Percentiles rank a stretch among this genome's conserved stretches.
Conservation (phyloP, 768 basidiomycete species). For the Mycena sanguinolenta region DNA sequence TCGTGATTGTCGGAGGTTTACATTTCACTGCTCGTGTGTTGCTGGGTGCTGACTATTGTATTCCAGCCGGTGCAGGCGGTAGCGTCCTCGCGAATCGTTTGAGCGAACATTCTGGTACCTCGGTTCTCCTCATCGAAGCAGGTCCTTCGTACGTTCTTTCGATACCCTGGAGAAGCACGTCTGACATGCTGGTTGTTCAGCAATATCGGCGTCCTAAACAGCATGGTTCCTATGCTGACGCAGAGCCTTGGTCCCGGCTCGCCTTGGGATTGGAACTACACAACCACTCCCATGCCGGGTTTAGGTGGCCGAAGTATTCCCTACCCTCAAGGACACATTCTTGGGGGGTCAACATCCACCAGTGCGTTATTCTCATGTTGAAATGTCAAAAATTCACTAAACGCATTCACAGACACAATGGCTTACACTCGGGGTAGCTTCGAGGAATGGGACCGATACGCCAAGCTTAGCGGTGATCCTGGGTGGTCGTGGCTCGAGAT, state of each 20-base stretch:
- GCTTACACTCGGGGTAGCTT: too few species aligned
- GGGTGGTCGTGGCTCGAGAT: slow-evolving; percentile 55
- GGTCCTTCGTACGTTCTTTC: slow-evolving; percentile 17
- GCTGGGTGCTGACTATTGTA: not conserved
- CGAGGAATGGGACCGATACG: too few species aligned
- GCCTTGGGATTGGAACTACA: too few species aligned
- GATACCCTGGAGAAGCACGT: not conserved
- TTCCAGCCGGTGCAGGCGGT: slow-evolving; percentile 26
- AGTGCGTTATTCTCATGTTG: slow-evolving; percentile 38
- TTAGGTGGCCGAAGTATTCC: too few species aligned
- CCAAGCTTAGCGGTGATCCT: too few species aligned
- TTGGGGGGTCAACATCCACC: slow-evolving; percentile 49
- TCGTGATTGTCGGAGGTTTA: too few species aligned
- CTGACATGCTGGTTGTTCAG: not conserved
- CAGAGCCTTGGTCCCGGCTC: slow-evolving; percentile 16
- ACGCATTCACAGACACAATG: slow-evolving; percentile 24
- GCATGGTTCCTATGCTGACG: slow-evolving; percentile 18
- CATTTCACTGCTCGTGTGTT: not conserved
- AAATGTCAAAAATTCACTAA: too few species aligned
- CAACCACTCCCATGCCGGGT: too few species aligned
- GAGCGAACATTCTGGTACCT: too few species aligned
- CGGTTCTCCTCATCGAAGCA: too few species aligned
- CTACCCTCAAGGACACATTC: slow-evolving; percentile 46
- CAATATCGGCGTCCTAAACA: slow-evolving; percentile 16
- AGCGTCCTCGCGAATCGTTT: slow-evolving; percentile 24